Conservation (phyloP, 2,329 filamentous ascomycete genomes). For the Tolypocladium tundrense region DNA sequence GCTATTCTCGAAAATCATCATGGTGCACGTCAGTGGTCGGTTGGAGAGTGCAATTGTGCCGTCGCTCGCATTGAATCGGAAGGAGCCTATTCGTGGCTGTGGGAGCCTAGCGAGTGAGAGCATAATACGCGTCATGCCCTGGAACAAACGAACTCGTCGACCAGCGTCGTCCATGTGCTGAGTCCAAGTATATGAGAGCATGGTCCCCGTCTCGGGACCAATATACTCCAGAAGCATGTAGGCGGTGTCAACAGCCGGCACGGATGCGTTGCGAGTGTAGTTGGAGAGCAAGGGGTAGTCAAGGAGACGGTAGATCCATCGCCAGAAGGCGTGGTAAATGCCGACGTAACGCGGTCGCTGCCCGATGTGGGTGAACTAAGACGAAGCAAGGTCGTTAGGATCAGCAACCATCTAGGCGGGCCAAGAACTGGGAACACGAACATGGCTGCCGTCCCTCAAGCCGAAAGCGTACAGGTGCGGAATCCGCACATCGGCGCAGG, state of each 20-base stretch:
- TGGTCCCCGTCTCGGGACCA: constrained; percentile 8
- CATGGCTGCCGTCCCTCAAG: constrained; percentile 6
- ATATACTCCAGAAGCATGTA: constrained; percentile 14
- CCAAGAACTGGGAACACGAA: constrained; percentile 3
- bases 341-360: constrained; percentile 1
- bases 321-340: constrained; percentile 1
- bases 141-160: constrained; percentile 7
- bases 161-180: constrained; percentile 4
- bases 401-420: background rate
- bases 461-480: constrained; percentile 12
- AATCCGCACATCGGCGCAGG: constrained; percentile 17
- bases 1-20: constrained; percentile 18
- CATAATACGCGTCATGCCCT: constrained; percentile 10
- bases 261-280: constrained; percentile 5
- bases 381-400: background rate
- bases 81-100: constrained; percentile 11
- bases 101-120: constrained; percentile 10
- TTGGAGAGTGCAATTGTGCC: constrained; percentile 20
- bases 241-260: constrained; percentile 3
- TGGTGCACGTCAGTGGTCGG: constrained; percentile 7
- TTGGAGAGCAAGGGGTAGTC: constrained; percentile 7
- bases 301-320: constrained; percentile 4
- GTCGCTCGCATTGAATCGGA: constrained; percentile 9
- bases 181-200: constrained; percentile 12
- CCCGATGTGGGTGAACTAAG: constrained; percentile 8